These are phyloP conservation scores for Cucurbita argyrosperma DNA, from an alignment of 306 rosid species.

Conservation along the genomic window DNA sequence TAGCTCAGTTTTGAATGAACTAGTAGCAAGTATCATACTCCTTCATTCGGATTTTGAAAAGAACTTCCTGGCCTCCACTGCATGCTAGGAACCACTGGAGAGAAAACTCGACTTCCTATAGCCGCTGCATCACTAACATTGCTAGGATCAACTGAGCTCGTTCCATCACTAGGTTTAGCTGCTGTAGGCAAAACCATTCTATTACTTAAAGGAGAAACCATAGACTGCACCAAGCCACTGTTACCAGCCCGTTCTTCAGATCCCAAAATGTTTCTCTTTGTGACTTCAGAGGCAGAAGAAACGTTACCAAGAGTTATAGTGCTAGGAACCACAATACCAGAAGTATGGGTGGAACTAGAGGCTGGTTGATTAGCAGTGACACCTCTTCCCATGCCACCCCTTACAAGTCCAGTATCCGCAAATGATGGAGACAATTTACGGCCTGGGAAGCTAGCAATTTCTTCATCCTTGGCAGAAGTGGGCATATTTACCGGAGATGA, in stretches of 20 bases:
- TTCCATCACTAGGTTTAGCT: conserved; percentile 54
- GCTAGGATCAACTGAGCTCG: conserved; percentile 45
- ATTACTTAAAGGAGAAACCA: conserved; percentile 53
- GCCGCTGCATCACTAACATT: conserved; percentile 50
- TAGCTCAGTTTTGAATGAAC: not conserved
- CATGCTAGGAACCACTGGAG: conserved; percentile 74
- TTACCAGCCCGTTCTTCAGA: conserved; percentile 77
- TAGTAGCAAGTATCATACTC: conserved; percentile 21
- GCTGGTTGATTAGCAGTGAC: conserved; percentile 47
- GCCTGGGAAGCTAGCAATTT: conserved; percentile 48
- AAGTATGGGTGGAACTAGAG: conserved; percentile 41
- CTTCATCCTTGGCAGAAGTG: conserved; percentile 65
- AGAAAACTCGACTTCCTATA: conserved; percentile 61
- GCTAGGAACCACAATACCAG: conserved; percentile 49
- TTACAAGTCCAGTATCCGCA: conserved; percentile 55
- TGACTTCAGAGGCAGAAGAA: conserved; percentile 51
- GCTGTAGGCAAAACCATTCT: conserved; percentile 59
- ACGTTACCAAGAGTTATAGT: conserved; percentile 49
- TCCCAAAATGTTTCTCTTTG: conserved; percentile 64
- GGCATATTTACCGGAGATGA: conserved; percentile 45
- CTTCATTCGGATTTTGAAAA: conserved; percentile 67
- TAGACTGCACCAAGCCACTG: conserved; percentile 63
- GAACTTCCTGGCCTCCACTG: conserved; percentile 97
- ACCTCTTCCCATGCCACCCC: conserved; percentile 51
- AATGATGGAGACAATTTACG: conserved; percentile 80